Evolutionary conservation across 331 rosid species (phyloP).

Genomic region (Quercus tomentella): DNA sequence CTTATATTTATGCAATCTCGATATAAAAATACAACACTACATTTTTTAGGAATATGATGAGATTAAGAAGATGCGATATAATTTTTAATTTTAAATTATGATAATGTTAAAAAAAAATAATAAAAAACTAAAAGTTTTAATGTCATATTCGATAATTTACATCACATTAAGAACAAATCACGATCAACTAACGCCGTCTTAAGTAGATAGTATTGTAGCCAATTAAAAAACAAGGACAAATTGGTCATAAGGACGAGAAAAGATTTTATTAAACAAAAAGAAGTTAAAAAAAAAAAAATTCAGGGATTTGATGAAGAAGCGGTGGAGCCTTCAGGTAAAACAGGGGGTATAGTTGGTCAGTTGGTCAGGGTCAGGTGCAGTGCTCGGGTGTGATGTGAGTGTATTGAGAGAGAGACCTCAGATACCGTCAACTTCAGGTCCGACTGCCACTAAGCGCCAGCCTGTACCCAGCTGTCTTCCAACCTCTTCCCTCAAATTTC

Average conservation of each 20-base stretch:
- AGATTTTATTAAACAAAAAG: not conserved
- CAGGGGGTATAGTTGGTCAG: not conserved
- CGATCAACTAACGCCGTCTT: no score
- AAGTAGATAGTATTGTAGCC: not conserved
- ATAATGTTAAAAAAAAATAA: no score
- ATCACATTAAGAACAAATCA: no score
- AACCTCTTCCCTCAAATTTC: not conserved
- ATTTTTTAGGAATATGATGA: accelerated
- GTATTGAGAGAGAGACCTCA: constrained; percentile 7
- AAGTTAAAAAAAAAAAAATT: not conserved
- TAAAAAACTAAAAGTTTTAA: no score
- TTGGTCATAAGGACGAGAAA: not conserved
- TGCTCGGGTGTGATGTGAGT: not conserved
- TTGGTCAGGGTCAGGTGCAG: not conserved
- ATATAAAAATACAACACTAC: no score
- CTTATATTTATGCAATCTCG: no score
- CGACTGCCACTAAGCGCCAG: constrained; percentile 52
- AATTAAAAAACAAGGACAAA: constrained; percentile 13
- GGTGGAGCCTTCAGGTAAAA: not conserved
- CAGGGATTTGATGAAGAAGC: not conserved
- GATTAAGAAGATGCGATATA: no score
- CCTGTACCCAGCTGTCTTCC: constrained; percentile 81
- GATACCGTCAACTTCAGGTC: constrained; percentile 39
- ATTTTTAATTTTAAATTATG: no score
- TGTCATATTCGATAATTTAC: no score